These are phyloP conservation scores for Seiridium unicorne DNA, from an alignment of 2,329 filamentous ascomycete species.

Conservation along the genomic window DNA sequence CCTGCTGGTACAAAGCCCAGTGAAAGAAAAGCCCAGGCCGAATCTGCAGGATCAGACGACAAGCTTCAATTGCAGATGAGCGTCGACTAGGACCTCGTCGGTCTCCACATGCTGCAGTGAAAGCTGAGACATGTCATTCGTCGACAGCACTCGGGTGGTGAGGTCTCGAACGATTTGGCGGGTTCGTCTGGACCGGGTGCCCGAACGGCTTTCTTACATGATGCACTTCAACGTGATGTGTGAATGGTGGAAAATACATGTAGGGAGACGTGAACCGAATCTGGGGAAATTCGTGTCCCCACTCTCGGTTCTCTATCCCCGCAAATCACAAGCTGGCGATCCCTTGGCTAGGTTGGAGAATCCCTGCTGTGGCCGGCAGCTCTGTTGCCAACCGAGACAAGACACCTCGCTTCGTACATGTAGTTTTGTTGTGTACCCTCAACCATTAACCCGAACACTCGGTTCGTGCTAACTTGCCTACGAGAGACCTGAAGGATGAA, in stretches of 20 bases:
- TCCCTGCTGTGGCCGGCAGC: background rate
- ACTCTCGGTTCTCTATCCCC: background rate
- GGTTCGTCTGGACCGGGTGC: background rate
- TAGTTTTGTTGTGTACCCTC: background rate
- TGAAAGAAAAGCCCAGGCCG: background rate
- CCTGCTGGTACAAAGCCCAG: background rate
- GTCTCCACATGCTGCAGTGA: background rate
- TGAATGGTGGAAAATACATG: slow-evolving; percentile 3
- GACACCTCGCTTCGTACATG: background rate
- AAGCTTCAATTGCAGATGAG: background rate
- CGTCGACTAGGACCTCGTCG: too few species aligned
- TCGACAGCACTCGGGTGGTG: background rate
- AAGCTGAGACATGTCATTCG: background rate
- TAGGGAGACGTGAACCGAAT: background rate
- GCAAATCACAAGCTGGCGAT: background rate
- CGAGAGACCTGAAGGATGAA: too few species aligned
- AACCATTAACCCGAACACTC: background rate
- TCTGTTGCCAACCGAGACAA: background rate
- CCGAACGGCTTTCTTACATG: background rate
- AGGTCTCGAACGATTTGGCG: background rate
- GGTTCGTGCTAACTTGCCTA: background rate
- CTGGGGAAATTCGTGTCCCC: background rate
- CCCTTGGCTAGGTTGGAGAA: background rate
- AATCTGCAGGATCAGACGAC: background rate
- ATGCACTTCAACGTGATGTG: background rate